phyloP scores from a whole-genome alignment of 1,284 basidiomycete species.

The Irpex rosettiformis region DNA sequence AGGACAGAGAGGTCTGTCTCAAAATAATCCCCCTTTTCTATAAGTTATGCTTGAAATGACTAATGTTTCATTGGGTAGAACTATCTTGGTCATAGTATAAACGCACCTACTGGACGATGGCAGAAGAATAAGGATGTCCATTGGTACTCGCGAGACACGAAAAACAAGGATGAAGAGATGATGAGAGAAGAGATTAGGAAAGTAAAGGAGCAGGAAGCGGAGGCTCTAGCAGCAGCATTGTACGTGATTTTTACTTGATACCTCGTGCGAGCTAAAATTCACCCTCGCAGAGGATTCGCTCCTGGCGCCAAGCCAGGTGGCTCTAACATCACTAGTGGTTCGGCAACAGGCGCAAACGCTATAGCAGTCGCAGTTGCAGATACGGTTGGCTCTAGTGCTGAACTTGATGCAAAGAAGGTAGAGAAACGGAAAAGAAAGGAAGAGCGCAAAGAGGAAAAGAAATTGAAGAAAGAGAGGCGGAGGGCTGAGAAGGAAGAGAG shows the following conservation, averaged over 20 bases:
- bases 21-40: not conserved
- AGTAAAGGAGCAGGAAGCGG: slow-evolving; percentile 84
- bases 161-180: slow-evolving; percentile 38
- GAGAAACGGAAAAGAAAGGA: slow-evolving; percentile 55
- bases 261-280: too few relatives aligned
- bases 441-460: slow-evolving; percentile 54
- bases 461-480: slow-evolving; percentile 42
- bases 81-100: slow-evolving; percentile 89
- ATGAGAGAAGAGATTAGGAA: slow-evolving; percentile 69
- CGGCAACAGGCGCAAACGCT: slow-evolving; percentile 34
- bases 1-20: slow-evolving; percentile 76
- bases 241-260: slow-evolving; percentile 38
- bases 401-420: slow-evolving; percentile 46
- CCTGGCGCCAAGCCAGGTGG: slow-evolving; percentile 41
- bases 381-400: slow-evolving; percentile 22
- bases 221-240: slow-evolving; percentile 79
- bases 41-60: not conserved
- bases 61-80: slow-evolving; percentile 46
- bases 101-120: slow-evolving; percentile 91
- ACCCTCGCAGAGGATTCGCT: slow-evolving; percentile 66
- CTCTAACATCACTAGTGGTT: slow-evolving; percentile 24
- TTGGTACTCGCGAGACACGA: slow-evolving; percentile 79
- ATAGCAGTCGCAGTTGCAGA: slow-evolving; percentile 26
- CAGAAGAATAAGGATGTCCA: slow-evolving; percentile 94
- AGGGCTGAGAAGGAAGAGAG: slow-evolving; percentile 30